These are phyloP conservation scores for Pezicula carpinea DNA, from an alignment of 2,329 filamentous ascomycete genomes.

Conservation along the genomic window DNA sequence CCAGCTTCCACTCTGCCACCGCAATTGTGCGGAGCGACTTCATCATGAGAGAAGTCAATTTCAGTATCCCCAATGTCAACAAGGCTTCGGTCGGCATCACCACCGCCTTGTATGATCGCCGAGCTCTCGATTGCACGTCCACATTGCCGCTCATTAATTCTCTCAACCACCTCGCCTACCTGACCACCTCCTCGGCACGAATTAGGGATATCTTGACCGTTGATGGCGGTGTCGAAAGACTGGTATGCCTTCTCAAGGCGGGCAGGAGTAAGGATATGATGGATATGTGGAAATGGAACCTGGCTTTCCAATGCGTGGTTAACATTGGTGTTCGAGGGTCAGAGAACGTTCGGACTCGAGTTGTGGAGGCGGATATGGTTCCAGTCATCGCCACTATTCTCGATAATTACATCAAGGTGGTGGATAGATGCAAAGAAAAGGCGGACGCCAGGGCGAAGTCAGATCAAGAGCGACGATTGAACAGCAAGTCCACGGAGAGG, in stretches of 20 bases:
- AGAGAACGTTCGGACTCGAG: constrained; percentile 86
- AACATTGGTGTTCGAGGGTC: constrained; percentile 97
- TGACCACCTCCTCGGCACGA: constrained; percentile 94
- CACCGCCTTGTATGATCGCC: constrained; percentile 93
- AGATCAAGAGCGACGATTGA: constrained; percentile 31
- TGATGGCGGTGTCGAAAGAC: constrained; percentile 93
- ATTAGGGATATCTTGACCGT: constrained; percentile 97
- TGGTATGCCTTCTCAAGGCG: constrained; percentile 97
- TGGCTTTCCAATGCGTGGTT: constrained; percentile 97
- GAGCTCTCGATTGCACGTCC: constrained; percentile 96
- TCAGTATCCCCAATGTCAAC: constrained; percentile 98
- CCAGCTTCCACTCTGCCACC: constrained; percentile 12
- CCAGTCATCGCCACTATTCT: constrained; percentile 97
- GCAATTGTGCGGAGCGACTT: constrained; percentile 16
- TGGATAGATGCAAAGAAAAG: constrained; percentile 86
- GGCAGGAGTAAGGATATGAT: constrained; percentile 97
- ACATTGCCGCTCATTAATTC: constrained; percentile 98
- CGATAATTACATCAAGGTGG: constrained; percentile 95
- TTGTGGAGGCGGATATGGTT: constrained; percentile 98
- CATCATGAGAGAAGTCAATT: constrained; percentile 99
- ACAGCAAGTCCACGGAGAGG: constrained; percentile 25
- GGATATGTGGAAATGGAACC: constrained; percentile 99
- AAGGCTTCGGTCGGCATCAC: constrained; percentile 99
- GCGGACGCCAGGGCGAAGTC: constrained; percentile 70
- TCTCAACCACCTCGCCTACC: constrained; percentile 95